Evolutionary conservation across 129 eudicot genomes (phyloP).

Genomic region (Glebionis coronaria): DNA sequence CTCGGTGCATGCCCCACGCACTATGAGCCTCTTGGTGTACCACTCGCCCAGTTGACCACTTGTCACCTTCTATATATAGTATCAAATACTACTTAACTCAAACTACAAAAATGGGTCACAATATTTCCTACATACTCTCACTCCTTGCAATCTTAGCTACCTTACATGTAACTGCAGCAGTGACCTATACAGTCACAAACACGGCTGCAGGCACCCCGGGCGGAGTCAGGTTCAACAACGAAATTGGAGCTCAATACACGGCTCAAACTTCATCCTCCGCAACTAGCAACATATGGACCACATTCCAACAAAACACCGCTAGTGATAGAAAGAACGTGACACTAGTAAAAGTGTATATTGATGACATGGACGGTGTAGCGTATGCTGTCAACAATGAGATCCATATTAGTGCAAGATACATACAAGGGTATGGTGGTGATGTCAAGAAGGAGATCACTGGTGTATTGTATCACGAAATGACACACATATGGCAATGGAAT

Average conservation of each 20-base stretch:
- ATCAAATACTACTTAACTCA: background rate
- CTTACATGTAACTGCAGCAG: slow-evolving; percentile 37
- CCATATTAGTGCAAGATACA: slow-evolving; percentile 49
- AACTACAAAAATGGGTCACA: slow-evolving; percentile 23
- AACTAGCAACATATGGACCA: slow-evolving; percentile 51
- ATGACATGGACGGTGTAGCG: slow-evolving; percentile 53
- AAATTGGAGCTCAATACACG: slow-evolving; percentile 46
- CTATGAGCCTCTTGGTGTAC: background rate
- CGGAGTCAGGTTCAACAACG: slow-evolving; percentile 39
- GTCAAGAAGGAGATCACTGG: slow-evolving; percentile 48
- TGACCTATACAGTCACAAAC: slow-evolving; percentile 49
- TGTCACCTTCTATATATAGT: slow-evolving; percentile 5
- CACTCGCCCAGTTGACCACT: too few species aligned
- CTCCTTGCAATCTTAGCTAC: slow-evolving; percentile 29
- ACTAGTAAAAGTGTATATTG: slow-evolving; percentile 39
- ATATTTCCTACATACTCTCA: slow-evolving; percentile 13
- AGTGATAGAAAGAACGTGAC: slow-evolving; percentile 39
- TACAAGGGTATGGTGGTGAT: slow-evolving; percentile 42
- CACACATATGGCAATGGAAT: slow-evolving; percentile 74
- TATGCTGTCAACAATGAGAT: slow-evolving; percentile 36
- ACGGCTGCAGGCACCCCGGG: slow-evolving; percentile 47
- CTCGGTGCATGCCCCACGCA: slow-evolving; percentile 2
- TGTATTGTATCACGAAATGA: slow-evolving; percentile 61
- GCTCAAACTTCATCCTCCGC: slow-evolving; percentile 27
- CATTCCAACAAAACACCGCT: slow-evolving; percentile 42